Percentiles rank a stretch among this genome's conserved stretches.
phyloP scores from a whole-genome alignment of 78 protist genomes.

The Tieghemostelium lacteum region DNA sequence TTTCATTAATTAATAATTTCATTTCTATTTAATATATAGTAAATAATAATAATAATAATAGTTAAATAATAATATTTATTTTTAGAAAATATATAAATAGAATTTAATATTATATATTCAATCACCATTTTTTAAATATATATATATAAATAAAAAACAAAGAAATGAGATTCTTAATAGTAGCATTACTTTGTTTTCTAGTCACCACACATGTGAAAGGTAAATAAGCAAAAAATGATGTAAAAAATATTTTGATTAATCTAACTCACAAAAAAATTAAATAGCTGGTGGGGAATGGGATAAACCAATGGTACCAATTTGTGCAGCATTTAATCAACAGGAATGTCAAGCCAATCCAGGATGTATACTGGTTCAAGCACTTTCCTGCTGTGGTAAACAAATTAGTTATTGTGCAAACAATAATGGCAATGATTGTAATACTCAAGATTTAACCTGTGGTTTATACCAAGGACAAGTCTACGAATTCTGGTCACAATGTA shows the following conservation, averaged over 20 bases:
- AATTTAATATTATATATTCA: too few species aligned
- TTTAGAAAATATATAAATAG: too few species aligned
- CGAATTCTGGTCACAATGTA: conserved; percentile 31
- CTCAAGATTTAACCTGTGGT: conserved; percentile 11
- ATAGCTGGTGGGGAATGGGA: neutral
- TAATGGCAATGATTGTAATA: neutral
- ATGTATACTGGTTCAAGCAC: conserved; percentile 23
- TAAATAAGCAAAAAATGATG: too few species aligned
- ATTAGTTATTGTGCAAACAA: conserved; percentile 28
- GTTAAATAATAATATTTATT: too few species aligned
- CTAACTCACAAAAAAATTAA: too few species aligned
- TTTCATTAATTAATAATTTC: too few species aligned
- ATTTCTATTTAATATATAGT: neutral
- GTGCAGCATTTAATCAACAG: conserved; percentile 7
- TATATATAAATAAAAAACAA: too few species aligned
- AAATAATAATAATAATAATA: too few species aligned
- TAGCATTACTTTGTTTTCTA: neutral
- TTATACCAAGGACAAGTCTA: neutral
- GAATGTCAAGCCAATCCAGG: conserved; percentile 10
- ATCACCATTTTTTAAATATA: too few species aligned
- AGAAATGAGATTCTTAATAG: neutral
- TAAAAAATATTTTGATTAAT: neutral
- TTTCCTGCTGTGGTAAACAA: conserved; percentile 55
- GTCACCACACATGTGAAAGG: neutral
- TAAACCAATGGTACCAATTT: too few species aligned